Evolutionary conservation across 129 eudicot genomes (phyloP), one percentile per base, ranked within the genome.

Genomic region (Centella asiatica): DNA sequence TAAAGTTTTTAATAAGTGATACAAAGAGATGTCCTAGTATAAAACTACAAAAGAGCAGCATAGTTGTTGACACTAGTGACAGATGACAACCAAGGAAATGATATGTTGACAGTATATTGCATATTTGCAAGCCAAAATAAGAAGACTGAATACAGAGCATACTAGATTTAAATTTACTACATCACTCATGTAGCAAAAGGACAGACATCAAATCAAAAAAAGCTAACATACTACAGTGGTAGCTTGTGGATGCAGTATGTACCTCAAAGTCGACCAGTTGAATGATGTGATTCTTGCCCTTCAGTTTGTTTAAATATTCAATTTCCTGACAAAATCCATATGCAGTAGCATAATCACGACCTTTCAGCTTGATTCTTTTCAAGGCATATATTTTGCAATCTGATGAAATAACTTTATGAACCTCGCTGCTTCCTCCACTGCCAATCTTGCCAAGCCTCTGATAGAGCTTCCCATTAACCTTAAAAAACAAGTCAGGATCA

Each of bases 391-490:
- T 93, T 42, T 66, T 80, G 71, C 99, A 93, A 60, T 93, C 96
- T 44, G 85, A 81, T 55, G 99, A 80, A 69, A 93, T 93, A 44
- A 93, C 99, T 77, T 93, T 93, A 78, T 93, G 95, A 64, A 93
- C 99, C 67, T 93, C 99, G 62, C 99, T 93, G 77, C 99, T 93
- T 64, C 99, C 99, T 60, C 99, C 99, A 60, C 93, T 87, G 13
- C 99, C 99, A 65, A 93, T 93, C 83, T 93, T 93, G 65, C 99
- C 99, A 78, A 93, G 99, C 76, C 95, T 85, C 74, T 93, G 99
- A 48, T 93, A 93, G 44, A 78, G 94, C 72, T 93, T 93, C 26
- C 96, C 99, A 58, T 85, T 93, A 25, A 93, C 99, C 77, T 93
- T 93, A 60, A 93, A 87, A 84, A 82, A 93, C 72, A 76, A 48